Base-by-base conservation (phyloP, 2,329 filamentous ascomycete genomes). In the Alternaria triticina region DNA sequence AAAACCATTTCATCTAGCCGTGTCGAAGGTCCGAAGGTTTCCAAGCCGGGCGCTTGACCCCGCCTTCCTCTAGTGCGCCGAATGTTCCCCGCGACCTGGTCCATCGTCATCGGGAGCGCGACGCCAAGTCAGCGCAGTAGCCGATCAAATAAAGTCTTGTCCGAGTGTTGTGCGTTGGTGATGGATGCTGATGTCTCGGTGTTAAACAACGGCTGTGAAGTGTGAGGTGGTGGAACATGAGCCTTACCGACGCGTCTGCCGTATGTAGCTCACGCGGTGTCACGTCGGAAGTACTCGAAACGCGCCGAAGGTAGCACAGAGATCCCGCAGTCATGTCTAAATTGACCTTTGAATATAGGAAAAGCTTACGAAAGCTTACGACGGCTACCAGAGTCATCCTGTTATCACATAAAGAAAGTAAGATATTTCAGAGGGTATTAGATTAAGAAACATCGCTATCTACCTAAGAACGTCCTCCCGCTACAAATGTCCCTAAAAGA, bases 11-110 rank as follows among this genome's bases (percentile, higher is more conserved):
- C 54, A 66, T 51, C 40, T 67, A 73, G 67, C 71, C 70, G 70
- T 66, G 54, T 70, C 54, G 57, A 65, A 57, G 55, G 44, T 70
- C 70, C 69, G 70, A 62, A 55, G n/a, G 8, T 17, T 20, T 46
- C 46, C 54, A 57, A 57, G 58, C 43, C 50, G 47, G 40, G 64
- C 64, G 22, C 25, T 40, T 23, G 55, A 71, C 72, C 69, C 72
- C 72, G 70, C 73, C 62, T 57, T 69, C 50, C 17, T 50, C 52
- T 61, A 58, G 57, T 60, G 56, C 66, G 64, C 72, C 71, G 70
- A 74, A 58, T 65, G 64, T 67, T 51, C 70, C 66, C 71, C 71
- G 70, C 65, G 62, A 40, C 15, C 11, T 46, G 22, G 23, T 27
- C 28, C 36, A 15, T 49, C 47, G 25, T 54, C 33, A 27, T 52